These are phyloP conservation scores for Capsella bursapastoris DNA, from an alignment of 345 rosid genomes.

Conservation along the genomic window DNA sequence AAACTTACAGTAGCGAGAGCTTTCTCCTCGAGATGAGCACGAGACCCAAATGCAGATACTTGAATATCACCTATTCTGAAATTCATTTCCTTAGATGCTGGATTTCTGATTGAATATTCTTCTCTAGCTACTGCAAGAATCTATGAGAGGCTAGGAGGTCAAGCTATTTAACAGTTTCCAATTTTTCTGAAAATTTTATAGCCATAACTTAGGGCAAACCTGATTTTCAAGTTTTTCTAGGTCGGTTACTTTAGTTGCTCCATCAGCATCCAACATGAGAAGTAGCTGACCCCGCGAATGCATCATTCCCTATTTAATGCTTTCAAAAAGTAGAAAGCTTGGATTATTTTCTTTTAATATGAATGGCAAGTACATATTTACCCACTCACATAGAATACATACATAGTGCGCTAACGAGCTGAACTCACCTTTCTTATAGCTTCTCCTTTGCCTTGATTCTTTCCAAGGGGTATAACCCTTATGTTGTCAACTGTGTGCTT, in stretches of 20 bases:
- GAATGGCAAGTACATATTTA: conserved; percentile 19
- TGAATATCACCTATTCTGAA: conserved; percentile 72
- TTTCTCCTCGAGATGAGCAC: conserved; percentile 97
- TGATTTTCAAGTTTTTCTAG: conserved; percentile 93
- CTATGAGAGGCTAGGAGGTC: conserved; percentile 57
- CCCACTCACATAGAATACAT: conserved; percentile 1
- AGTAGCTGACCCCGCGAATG: conserved; percentile 97
- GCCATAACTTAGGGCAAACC: conserved; percentile 53
- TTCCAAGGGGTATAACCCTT: conserved; percentile 87
- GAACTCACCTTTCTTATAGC: conserved; percentile 97
- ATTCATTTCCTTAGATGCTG: conserved; percentile 46
- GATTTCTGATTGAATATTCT: conserved; percentile 56
- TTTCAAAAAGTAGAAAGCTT: conserved; percentile 75
- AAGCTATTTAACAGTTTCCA: conserved; percentile 36
- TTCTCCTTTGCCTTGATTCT: conserved; percentile 98
- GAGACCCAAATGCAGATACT: conserved; percentile 91
- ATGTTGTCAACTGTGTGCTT: conserved; percentile 77
- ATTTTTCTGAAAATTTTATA: not conserved
- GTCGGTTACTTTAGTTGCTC: conserved; percentile 95
- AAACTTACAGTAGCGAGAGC: conserved; percentile 89
- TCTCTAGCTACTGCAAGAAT: conserved; percentile 74
- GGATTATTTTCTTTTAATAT: conserved; percentile 44
- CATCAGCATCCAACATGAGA: conserved; percentile 99
- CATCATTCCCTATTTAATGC: conserved; percentile 99
- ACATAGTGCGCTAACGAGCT: conserved; percentile 19